These are phyloP conservation scores for Aspergillus terreus DNA, from an alignment of 2,329 filamentous ascomycete species.

Conservation along the genomic window DNA sequence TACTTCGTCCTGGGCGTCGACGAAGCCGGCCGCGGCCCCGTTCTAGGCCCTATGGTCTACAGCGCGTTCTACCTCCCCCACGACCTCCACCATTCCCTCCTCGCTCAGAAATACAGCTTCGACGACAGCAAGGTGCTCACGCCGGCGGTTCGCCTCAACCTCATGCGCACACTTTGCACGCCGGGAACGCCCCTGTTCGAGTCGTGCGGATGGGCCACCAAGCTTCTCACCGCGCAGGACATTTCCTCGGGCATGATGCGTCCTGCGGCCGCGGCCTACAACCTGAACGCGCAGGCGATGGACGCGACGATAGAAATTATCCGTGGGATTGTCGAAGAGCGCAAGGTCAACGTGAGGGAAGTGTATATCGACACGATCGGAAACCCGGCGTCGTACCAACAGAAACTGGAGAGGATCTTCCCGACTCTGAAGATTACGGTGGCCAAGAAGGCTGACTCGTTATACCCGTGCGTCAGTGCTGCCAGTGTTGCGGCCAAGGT, in stretches of 20 bases:
- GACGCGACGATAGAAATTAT: constrained; percentile 86
- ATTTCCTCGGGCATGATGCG: constrained; percentile 76
- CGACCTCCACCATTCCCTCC: constrained; percentile 64
- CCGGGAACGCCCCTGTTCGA: constrained; percentile 54
- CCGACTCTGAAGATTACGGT: constrained; percentile 72
- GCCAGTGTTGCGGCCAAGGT: constrained; percentile 96
- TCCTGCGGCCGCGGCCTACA: constrained; percentile 58
- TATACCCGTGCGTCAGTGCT: constrained; percentile 90
- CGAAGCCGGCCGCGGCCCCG: constrained; percentile 88
- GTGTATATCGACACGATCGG: constrained; percentile 97
- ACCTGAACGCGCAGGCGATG: constrained; percentile 93
- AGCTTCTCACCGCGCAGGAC: constrained; percentile 76
- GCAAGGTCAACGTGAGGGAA: constrained; percentile 76
- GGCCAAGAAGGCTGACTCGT: constrained; percentile 84
- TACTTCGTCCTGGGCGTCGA: constrained; percentile 73
- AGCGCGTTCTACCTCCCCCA: constrained; percentile 67
- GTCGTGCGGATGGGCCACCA: constrained; percentile 79
- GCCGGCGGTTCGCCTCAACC: constrained; percentile 67
- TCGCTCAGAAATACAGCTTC: constrained; percentile 78
- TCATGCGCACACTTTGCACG: constrained; percentile 71
- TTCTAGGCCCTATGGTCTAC: constrained; percentile 74
- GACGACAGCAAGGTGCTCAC: constrained; percentile 94
- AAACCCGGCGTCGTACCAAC: constrained; percentile 76
- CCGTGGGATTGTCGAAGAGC: constrained; percentile 64
- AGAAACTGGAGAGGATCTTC: constrained; percentile 77